Percentiles rank a stretch among this genome's conserved stretches.
Evolutionary conservation across 345 rosid species (phyloP).

Genomic region (Dipteronia dyeriana): DNA sequence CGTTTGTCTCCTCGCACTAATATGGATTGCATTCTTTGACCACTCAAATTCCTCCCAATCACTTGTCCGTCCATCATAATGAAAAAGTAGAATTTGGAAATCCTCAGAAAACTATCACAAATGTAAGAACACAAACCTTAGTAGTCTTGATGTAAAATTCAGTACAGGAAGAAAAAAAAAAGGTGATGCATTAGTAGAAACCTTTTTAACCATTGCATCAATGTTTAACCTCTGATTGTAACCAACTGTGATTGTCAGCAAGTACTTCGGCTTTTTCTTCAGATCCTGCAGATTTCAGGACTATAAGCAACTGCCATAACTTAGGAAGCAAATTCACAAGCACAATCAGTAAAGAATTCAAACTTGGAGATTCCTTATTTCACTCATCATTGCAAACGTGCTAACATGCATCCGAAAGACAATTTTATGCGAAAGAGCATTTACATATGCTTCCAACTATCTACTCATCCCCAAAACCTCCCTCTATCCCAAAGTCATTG

Average conservation of each 20-base stretch:
- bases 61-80: slow-evolving; percentile 83
- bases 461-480: background rate
- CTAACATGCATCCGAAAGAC: background rate
- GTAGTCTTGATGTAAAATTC: slow-evolving; percentile 16
- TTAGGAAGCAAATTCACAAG: background rate
- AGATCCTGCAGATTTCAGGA: slow-evolving; percentile 60
- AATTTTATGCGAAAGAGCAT: background rate
- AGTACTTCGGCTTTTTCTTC: slow-evolving; percentile 77
- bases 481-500: background rate
- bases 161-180: background rate
- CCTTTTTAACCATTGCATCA: slow-evolving; percentile 80
- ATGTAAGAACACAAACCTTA: slow-evolving; percentile 34
- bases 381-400: background rate
- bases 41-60: slow-evolving; percentile 96
- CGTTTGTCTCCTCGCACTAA: slow-evolving; percentile 77
- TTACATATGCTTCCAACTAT: background rate
- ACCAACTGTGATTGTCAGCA: slow-evolving; percentile 87
- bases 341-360: background rate
- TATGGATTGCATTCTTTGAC: slow-evolving; percentile 79
- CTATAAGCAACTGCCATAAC: background rate
- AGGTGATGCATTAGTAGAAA: slow-evolving; percentile 19
- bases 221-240: slow-evolving; percentile 66
- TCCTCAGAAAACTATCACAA: slow-evolving; percentile 76
- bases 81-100: slow-evolving; percentile 84
- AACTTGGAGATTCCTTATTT: background rate